phyloP scores from a whole-genome alignment of 2,329 filamentous ascomycete genomes.

The Verticillium alfalfae region DNA sequence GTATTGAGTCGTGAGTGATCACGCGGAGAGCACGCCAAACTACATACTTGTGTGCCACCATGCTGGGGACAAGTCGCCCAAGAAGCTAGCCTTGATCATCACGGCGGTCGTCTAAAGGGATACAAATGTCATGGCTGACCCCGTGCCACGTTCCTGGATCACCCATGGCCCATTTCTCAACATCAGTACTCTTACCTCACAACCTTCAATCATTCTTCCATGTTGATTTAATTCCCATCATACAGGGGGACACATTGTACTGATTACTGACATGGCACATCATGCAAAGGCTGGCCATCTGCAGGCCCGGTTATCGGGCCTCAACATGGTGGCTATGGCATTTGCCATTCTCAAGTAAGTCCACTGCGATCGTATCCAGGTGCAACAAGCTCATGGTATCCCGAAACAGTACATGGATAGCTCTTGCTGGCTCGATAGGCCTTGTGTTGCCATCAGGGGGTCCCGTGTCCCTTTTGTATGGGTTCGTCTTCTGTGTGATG shows the following conservation, averaged over 20 bases:
- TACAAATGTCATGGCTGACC: not conserved
- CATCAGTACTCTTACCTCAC: not conserved
- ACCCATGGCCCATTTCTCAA: not conserved
- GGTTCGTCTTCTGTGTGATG: slow-evolving; percentile 38
- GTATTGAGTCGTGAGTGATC: not conserved
- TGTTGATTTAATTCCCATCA: not conserved
- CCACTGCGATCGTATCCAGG: not conserved
- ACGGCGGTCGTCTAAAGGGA: not conserved
- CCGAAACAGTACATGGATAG: slow-evolving; percentile 26
- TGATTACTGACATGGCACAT: not conserved
- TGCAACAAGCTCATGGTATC: not conserved
- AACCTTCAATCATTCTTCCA: not conserved
- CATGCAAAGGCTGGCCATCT: slow-evolving; percentile 19
- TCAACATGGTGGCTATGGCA: slow-evolving; percentile 36
- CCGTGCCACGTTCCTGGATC: not conserved
- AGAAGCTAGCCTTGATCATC: not conserved
- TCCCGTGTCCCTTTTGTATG: slow-evolving; percentile 35
- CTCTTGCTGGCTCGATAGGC: slow-evolving; percentile 33
- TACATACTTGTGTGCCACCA: not conserved
- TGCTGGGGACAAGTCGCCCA: not conserved
- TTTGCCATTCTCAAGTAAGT: slow-evolving; percentile 36
- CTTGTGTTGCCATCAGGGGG: slow-evolving; percentile 34
- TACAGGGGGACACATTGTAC: not conserved
- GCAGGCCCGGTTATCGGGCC: slow-evolving; percentile 27
- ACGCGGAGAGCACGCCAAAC: not conserved